Evolutionary conservation across 1,139 yeast genomes (phyloP).

Genomic region (Diutina sp.): DNA sequence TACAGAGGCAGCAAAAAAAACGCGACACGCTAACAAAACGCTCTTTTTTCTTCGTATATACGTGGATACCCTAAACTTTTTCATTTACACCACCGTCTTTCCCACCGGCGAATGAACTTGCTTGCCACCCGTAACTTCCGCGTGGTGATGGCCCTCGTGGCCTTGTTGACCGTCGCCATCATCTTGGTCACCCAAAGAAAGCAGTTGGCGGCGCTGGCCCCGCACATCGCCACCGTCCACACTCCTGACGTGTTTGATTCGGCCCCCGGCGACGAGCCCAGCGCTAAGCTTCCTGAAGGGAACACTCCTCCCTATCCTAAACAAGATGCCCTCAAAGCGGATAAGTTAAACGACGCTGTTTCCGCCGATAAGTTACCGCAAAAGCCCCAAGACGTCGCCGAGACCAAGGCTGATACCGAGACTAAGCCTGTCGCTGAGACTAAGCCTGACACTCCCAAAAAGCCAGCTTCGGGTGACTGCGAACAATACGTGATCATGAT

Average conservation of each 20-base stretch:
- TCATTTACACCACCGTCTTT: neutral
- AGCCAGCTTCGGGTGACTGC: slow-evolving; percentile 15
- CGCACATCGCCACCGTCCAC: slow-evolving; percentile 8
- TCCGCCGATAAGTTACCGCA: neutral
- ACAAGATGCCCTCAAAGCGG: slow-evolving; percentile 2
- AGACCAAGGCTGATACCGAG: neutral
- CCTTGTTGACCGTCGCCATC: slow-evolving; percentile 21
- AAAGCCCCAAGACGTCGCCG: neutral
- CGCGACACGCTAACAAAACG: too few species aligned
- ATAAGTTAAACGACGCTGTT: neutral
- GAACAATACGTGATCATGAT: slow-evolving; percentile 62
- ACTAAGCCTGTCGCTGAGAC: neutral
- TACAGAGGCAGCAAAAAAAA: too few species aligned
- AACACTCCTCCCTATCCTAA: neutral
- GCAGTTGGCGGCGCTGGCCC: slow-evolving; percentile 14
- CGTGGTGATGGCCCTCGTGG: slow-evolving; percentile 20
- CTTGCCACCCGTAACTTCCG: slow-evolving; percentile 26
- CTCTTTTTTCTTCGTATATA: too few species aligned
- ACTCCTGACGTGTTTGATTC: slow-evolving; percentile 8
- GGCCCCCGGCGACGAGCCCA: slow-evolving; percentile 5
- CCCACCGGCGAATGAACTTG: slow-evolving; percentile 10
- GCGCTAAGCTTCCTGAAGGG: slow-evolving; percentile 7
- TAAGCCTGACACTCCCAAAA: neutral
- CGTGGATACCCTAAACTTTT: too few species aligned
- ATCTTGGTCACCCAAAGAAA: slow-evolving; percentile 23